Evolutionary conservation across 768 basidiomycete genomes (phyloP), one percentile per base, ranked within the genome.

Genomic region (Infundibulicybe gibba): DNA sequence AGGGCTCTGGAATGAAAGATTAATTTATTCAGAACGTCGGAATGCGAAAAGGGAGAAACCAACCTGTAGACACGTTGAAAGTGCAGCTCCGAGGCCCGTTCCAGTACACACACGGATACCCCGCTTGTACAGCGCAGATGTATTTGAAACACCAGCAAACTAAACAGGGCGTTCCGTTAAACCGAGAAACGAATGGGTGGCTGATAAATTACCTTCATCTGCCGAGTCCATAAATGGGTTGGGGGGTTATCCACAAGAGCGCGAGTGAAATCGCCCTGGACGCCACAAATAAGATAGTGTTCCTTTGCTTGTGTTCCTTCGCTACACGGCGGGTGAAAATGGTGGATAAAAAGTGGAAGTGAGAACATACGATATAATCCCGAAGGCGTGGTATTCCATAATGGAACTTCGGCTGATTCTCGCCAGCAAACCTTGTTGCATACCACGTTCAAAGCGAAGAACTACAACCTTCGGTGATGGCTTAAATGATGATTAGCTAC

Each of bases 91-190:
- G 49, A 91, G 79, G 44, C 89, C 89, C 5, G 89, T 90, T 21
- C 89, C 89, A 3, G 89, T 90, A 62, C 89, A 90, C 41, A 91
- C 82, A 57, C 88, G 84, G 61, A 91, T 88, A 13, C 89, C 87
- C 47, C 85, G 80, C 57, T 77, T 85, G 66, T 90, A 91, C 20
- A 91, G 56, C 2, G 68, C 77, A 1, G 87, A 88, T 0, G 88
- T 85, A 60, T 91, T 85, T 32, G 87, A 88, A 30, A 90, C 86
- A 52, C 87, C 88, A 6, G 89, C 88, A 53, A 88, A 81, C 85
- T 89, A 46, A 17, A 44, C 15, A 37, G 49, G 41, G 32, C 34
- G 46, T 19, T 9, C 25, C 11, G 30, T 32, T 40, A 44, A 47
- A 17, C 8, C 20, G 39, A 13, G 40, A 44, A 35, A 17, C 43